Conservation (phyloP, 495 filamentous ascomycete species). For the Penicillium egyptiacum region DNA sequence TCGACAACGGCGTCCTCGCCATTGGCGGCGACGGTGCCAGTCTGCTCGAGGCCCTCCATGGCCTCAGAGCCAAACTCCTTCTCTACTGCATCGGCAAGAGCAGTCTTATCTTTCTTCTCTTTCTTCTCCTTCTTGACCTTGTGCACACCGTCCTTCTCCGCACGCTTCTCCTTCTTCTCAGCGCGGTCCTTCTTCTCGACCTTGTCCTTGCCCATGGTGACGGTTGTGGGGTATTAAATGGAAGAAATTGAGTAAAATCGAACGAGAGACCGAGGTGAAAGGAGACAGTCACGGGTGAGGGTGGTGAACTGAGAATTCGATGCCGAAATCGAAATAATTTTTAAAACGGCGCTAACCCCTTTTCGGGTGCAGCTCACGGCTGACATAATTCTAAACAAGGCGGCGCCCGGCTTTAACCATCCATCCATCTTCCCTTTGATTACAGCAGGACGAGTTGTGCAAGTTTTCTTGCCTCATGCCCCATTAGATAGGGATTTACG, state of each 20-base stretch:
- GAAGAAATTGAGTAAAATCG: slow-evolving; percentile 20
- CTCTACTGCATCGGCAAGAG: slow-evolving; percentile 60
- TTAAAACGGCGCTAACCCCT: slow-evolving; percentile 46
- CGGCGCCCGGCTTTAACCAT: neutral
- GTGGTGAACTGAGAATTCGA: slow-evolving; percentile 27
- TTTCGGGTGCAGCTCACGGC: slow-evolving; percentile 22
- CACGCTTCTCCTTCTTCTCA: slow-evolving; percentile 78
- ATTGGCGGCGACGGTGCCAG: slow-evolving; percentile 37
- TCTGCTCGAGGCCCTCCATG: slow-evolving; percentile 53
- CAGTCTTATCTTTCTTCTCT: slow-evolving; percentile 69
- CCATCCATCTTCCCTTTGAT: slow-evolving; percentile 2
- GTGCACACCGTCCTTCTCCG: slow-evolving; percentile 72
- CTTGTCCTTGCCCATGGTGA: slow-evolving; percentile 56
- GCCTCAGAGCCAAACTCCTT: slow-evolving; percentile 58
- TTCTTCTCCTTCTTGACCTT: slow-evolving; percentile 66
- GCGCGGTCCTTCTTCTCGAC: slow-evolving; percentile 68
- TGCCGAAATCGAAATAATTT: slow-evolving; percentile 45
- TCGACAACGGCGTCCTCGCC: slow-evolving; percentile 50
- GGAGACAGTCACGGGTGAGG: slow-evolving; percentile 25
- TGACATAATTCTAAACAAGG: slow-evolving; percentile 40
- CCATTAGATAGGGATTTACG: neutral
- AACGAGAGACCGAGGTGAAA: slow-evolving; percentile 20
- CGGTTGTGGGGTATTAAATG: slow-evolving; percentile 18
- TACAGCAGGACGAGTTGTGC: neutral
- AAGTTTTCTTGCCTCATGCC: slow-evolving; percentile 4